phyloP scores from a whole-genome alignment of 352 stramenopile species.

The Globisporangium yorkense region DNA sequence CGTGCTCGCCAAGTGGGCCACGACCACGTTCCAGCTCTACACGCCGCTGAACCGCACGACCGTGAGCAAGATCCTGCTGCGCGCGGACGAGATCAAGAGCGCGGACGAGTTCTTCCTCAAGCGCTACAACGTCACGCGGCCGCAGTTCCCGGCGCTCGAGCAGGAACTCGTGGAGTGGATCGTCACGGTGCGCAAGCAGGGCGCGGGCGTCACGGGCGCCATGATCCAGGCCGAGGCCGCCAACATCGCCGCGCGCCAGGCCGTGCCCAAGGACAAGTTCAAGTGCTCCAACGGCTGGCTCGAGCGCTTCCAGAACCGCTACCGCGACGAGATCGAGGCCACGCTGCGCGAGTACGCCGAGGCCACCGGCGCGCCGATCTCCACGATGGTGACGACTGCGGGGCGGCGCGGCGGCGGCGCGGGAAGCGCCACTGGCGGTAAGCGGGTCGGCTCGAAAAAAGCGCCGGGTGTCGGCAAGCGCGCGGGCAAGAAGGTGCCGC shows the following conservation, averaged over 20 bases:
- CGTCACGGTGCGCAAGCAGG: conserved; percentile 6
- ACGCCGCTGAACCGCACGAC: conserved; percentile 9
- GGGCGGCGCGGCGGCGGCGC: neutral
- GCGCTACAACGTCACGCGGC: conserved; percentile 9
- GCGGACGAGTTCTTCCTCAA: conserved; percentile 8
- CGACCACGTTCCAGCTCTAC: conserved; percentile 3
- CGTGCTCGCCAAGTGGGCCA: conserved; percentile 7
- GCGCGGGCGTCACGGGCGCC: conserved; percentile 4
- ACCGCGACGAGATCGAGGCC: conserved; percentile 4
- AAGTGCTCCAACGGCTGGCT: conserved; percentile 10
- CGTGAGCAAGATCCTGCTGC: conserved; percentile 8
- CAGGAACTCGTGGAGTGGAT: conserved; percentile 7
- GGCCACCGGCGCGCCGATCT: conserved; percentile 1
- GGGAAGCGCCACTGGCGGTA: neutral
- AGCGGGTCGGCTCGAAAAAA: neutral
- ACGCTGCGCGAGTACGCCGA: conserved; percentile 6
- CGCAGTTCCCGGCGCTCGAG: conserved; percentile 8
- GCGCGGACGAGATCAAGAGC: conserved; percentile 8
- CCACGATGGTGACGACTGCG: neutral
- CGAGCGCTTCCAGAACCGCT: conserved; percentile 7
- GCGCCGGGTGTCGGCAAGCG: conserved; percentile 4
- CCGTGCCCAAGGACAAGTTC: conserved; percentile 6
- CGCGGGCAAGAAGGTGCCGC: conserved; percentile 4
- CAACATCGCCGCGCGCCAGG: conserved; percentile 2
- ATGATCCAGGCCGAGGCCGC: conserved; percentile 7